Base-by-base conservation (phyloP, 768 basidiomycete species). In the Boletus rubropictus region DNA sequence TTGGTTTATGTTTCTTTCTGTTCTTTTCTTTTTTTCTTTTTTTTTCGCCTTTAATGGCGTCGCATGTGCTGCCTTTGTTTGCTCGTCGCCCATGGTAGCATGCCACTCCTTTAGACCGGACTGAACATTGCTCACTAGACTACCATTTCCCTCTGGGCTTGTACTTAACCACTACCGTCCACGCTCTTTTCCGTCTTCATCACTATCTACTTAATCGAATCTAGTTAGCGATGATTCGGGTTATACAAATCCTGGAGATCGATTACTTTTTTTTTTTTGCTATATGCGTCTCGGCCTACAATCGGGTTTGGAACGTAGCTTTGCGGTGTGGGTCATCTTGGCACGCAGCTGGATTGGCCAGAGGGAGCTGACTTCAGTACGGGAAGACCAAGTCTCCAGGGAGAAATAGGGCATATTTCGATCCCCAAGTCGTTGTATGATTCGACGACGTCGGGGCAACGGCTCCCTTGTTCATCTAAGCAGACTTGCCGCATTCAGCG, bases 161-260 rank as follows among this genome's bases (percentile, higher is more conserved):
- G 32, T 52, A 6, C 29, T 46, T 43, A 50, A 29, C 35, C 25
- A 5, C 29, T 39, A 39, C 31, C 32, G 20, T 45, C 27, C 44
- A 53, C 59, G 28, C 41, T 63, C 61, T 18, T 46, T 61, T 50
- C 27, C 29, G 12, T 39, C 40, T 24, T 47, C 39, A 39, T 64
- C 61, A 62, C 52, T 15, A 54, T 58, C 51, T 58, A 52, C 54
- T 51, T 64, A 59, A 64, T 62, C 9, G 25, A 29, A 61, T 56
- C 59, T 64, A 56, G 59, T 41, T 49, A 52, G 54, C 52, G 49
- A 24, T 51, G 56, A 50, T 55, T 41, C 49, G 48, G 43, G 44
- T 44, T 51, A 37, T 47, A 46, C 14, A 44, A 44, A 28, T 42
- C 31, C 28, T 38, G 39, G 33, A 42, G 50, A 51, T 53, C 32